phyloP scores from a whole-genome alignment of 2,329 filamentous ascomycete species.

The Colletotrichum endophyticum region DNA sequence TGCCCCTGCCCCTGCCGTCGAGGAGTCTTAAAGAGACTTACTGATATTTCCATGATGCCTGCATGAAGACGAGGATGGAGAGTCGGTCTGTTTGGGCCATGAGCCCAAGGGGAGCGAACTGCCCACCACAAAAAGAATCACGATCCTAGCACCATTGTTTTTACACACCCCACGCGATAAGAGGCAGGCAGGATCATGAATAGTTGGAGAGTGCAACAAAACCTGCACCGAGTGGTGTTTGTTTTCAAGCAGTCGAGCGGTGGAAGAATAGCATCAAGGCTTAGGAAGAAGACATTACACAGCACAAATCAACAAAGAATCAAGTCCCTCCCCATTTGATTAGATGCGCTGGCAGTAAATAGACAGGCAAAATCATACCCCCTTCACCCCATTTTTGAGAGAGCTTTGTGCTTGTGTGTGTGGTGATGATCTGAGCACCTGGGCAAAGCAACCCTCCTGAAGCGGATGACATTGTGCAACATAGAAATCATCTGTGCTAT shows the following conservation, averaged over 20 bases:
- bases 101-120: neutral
- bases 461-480: neutral
- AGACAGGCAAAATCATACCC: conserved; percentile 12
- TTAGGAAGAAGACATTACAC: conserved; percentile 21
- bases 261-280: conserved; percentile 20
- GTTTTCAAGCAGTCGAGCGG: conserved; percentile 7
- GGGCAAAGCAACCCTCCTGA: neutral
- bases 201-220: conserved; percentile 18
- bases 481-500: neutral
- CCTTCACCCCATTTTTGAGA: neutral
- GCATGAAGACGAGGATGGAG: neutral
- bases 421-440: neutral
- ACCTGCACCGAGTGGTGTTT: conserved; percentile 21
- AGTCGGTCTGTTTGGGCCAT: neutral
- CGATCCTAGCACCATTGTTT: conserved; percentile 16
- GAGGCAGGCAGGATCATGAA: conserved; percentile 6
- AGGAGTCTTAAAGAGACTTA: conserved; percentile 5
- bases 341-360: neutral
- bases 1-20: conserved; percentile 26
- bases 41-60: neutral
- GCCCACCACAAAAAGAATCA: neutral
- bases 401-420: neutral
- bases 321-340: conserved; percentile 9
- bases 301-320: conserved; percentile 13
- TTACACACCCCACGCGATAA: neutral